These are phyloP conservation scores for Aureobasidium lini DNA, from an alignment of 2,329 filamentous ascomycete species.

Conservation along the genomic window DNA sequence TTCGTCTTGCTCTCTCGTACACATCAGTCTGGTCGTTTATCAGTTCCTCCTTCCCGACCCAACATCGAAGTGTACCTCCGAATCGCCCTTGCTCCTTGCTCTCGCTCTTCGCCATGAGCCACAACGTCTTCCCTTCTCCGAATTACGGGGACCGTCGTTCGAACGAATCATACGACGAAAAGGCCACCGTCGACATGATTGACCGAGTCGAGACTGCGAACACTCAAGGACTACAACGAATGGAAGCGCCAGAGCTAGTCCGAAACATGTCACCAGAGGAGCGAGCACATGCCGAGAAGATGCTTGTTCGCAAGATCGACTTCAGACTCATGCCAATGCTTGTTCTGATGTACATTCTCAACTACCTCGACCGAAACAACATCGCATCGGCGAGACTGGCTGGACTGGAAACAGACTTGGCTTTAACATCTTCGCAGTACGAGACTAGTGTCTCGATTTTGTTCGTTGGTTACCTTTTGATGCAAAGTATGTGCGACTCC, in stretches of 20 bases:
- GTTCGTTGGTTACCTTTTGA: constrained; percentile 33
- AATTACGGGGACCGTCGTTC: neutral
- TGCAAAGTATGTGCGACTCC: constrained; percentile 19
- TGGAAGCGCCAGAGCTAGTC: constrained; percentile 11
- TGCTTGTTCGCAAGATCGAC: constrained; percentile 64
- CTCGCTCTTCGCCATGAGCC: neutral
- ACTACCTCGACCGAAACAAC: constrained; percentile 55
- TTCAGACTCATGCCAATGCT: constrained; percentile 59
- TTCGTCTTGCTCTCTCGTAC: neutral
- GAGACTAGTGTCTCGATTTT: constrained; percentile 39
- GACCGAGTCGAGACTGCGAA: constrained; percentile 2
- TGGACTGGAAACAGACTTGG: constrained; percentile 39
- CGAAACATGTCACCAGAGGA: constrained; percentile 14
- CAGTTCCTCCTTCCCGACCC: neutral
- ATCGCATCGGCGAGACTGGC: constrained; percentile 59
- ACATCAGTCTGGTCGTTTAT: neutral
- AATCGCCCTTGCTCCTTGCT: neutral
- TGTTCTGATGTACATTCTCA: constrained; percentile 69
- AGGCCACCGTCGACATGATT: constrained; percentile 5
- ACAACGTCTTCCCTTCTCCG: neutral
- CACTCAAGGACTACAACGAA: neutral
- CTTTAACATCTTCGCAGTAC: constrained; percentile 37
- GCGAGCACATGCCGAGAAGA: constrained; percentile 36
- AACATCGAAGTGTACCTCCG: neutral
- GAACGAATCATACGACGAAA: neutral